These are phyloP conservation scores for Eutrema japonicum DNA, from an alignment of 345 rosid genomes.

Conservation along the genomic window DNA sequence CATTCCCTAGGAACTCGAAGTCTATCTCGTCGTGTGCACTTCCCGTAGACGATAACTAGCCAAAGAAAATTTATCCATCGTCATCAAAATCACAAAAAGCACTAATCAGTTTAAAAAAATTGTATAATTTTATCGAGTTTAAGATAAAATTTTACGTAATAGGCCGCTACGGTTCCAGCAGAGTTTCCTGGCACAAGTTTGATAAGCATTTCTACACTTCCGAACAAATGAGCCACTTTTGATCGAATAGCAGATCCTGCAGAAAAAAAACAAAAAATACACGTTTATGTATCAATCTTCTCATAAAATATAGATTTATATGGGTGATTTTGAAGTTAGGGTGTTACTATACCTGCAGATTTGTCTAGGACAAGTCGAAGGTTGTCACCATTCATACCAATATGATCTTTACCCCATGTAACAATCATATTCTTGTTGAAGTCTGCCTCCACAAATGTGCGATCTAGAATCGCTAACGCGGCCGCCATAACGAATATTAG, in stretches of 20 bases:
- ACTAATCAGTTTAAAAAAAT: not conserved
- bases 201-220: constrained; percentile 80
- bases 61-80: constrained; percentile 10
- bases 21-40: constrained; percentile 72
- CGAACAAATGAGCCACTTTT: constrained; percentile 64
- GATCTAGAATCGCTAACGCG: constrained; percentile 46
- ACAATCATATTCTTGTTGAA: constrained; percentile 59
- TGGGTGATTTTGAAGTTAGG: no score
- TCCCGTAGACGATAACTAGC: constrained; percentile 64
- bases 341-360: constrained; percentile 50
- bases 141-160: constrained; percentile 53
- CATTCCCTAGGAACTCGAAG: constrained; percentile 74
- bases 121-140: not conserved
- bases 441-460: constrained; percentile 49
- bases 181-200: constrained; percentile 84
- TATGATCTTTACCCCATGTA: constrained; percentile 62
- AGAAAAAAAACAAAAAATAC: not conserved
- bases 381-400: constrained; percentile 48
- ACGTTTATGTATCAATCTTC: not conserved
- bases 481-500: constrained; percentile 43
- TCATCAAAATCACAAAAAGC: not conserved
- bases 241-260: constrained; percentile 66
- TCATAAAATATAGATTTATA: not conserved
- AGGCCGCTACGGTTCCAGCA: constrained; percentile 81
- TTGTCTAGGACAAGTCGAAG: constrained; percentile 66